Percentiles rank a stretch among this genome's conserved stretches.
Conservation (phyloP, 2,329 filamentous ascomycete species). For the Aspergillus sergii region DNA sequence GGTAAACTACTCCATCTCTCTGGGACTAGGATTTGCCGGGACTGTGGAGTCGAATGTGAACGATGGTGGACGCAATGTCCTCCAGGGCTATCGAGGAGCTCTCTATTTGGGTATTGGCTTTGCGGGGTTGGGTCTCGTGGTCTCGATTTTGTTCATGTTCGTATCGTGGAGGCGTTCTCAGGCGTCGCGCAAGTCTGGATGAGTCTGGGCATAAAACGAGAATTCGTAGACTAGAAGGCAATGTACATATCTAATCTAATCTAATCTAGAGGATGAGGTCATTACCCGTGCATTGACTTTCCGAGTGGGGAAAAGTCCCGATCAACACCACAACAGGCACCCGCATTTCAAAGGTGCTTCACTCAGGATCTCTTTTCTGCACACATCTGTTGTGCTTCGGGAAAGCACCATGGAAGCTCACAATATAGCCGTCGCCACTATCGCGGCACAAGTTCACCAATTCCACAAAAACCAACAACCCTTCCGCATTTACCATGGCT, state of each 20-base stretch:
- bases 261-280: not conserved
- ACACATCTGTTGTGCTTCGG: not conserved
- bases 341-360: not conserved
- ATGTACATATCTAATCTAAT: not conserved
- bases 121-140: slow-evolving; percentile 26
- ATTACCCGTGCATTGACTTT: not conserved
- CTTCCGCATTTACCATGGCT: slow-evolving; percentile 77
- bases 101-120: slow-evolving; percentile 44
- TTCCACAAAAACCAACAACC: slow-evolving; percentile 57
- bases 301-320: not conserved
- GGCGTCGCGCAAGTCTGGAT: not conserved
- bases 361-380: not conserved
- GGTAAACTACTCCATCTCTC: slow-evolving; percentile 69
- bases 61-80: slow-evolving; percentile 34
- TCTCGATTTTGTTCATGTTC: slow-evolving; percentile 21
- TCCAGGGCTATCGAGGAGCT: slow-evolving; percentile 44
- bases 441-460: slow-evolving; percentile 20
- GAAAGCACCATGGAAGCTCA: slow-evolving; percentile 20
- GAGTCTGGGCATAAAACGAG: not conserved
- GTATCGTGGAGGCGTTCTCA: slow-evolving; percentile 15
- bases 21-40: slow-evolving; percentile 68
- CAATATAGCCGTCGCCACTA: slow-evolving; percentile 16
- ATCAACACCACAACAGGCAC: not conserved
- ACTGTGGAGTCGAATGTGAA: slow-evolving; percentile 60
- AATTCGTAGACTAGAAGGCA: not conserved